Conservation (phyloP, 139 green algal species). For the Picochlorum costavermella region DNA sequence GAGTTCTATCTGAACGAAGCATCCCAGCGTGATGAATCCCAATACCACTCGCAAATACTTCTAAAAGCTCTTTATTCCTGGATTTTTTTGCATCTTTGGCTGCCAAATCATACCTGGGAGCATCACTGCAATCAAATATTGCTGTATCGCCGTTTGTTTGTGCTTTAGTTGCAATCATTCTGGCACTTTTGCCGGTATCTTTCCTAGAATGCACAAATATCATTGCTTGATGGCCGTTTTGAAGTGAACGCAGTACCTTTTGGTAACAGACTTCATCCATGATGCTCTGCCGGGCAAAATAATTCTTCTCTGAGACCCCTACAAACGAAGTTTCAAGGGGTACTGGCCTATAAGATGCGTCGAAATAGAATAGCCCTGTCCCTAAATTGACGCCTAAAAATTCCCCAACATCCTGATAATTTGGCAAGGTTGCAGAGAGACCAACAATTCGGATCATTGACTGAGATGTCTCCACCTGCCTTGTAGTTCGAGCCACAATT, state of each 20-base stretch:
- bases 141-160: conserved; percentile 41
- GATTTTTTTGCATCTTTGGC: conserved; percentile 73
- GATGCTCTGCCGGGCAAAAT: conserved; percentile 56
- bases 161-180: conserved; percentile 53
- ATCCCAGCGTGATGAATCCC: conserved; percentile 97
- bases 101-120: conserved; percentile 3
- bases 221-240: conserved; percentile 91
- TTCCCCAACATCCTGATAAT: conserved; percentile 86
- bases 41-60: conserved; percentile 78
- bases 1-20: conserved; percentile 82
- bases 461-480: conserved; percentile 89
- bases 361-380: conserved; percentile 93
- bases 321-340: conserved; percentile 87
- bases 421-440: conserved; percentile 94
- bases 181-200: conserved; percentile 88
- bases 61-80: conserved; percentile 78
- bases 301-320: conserved; percentile 81
- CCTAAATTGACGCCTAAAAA: conserved; percentile 75
- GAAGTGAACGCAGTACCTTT: conserved; percentile 75
- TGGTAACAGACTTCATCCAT: conserved; percentile 89
- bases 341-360: conserved; percentile 86
- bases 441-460: conserved; percentile 98
- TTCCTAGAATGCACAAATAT: conserved; percentile 98
- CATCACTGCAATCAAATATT: conserved; percentile 54
- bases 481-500: conserved; percentile 85